Evolutionary conservation across 192 early-diverging fungal species (phyloP).

Genomic region (Geranomyces michiganensis): DNA sequence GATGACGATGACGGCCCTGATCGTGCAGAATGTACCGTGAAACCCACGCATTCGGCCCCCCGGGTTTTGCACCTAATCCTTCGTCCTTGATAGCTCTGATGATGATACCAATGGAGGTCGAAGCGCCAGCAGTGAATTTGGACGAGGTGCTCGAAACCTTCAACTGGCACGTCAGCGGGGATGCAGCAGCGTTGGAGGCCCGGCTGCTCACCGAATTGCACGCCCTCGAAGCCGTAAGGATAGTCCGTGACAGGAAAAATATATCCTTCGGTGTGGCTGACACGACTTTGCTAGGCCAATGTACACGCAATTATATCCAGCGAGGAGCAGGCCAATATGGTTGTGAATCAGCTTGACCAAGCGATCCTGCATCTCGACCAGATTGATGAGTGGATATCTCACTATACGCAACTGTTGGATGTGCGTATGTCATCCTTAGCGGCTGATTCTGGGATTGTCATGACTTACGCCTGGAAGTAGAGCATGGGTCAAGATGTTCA

Average conservation of each 20-base stretch:
- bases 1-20: background rate
- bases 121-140: constrained; percentile 30
- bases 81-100: background rate
- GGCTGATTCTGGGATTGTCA: background rate
- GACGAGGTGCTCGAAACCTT: constrained; percentile 68
- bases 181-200: constrained; percentile 84
- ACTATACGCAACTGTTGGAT: constrained; percentile 86
- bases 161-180: constrained; percentile 85
- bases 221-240: constrained; percentile 75
- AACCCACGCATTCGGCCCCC: no score
- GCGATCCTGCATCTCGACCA: constrained; percentile 78
- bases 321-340: constrained; percentile 78
- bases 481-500: constrained; percentile 93
- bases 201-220: constrained; percentile 82
- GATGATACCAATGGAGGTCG: background rate
- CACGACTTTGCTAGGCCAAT: constrained; percentile 63
- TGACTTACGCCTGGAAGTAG: constrained; percentile 41
- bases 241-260: background rate
- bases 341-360: constrained; percentile 82
- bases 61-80: no score
- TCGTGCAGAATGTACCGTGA: no score
- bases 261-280: background rate
- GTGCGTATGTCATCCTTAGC: constrained; percentile 42
- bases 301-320: constrained; percentile 93
- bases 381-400: constrained; percentile 85